A percentile compares a stretch with the other conserved stretches of the same genome.
These are phyloP conservation scores for Ciborinia camelliae DNA, from an alignment of 2,329 filamentous ascomycete genomes.

Conservation along the genomic window DNA sequence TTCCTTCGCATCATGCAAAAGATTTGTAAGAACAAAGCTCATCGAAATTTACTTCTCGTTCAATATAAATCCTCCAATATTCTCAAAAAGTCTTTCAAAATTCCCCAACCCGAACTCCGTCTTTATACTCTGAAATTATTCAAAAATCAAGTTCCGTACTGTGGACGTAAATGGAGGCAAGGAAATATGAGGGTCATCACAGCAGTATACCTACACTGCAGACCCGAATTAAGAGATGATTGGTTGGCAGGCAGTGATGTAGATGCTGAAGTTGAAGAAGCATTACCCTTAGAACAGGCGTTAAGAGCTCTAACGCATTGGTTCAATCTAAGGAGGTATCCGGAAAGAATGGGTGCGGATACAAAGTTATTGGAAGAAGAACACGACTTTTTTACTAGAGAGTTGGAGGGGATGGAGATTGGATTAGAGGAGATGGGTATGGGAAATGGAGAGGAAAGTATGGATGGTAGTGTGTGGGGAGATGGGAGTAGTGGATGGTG, in stretches of 20 bases:
- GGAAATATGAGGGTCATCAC: constrained; percentile 99
- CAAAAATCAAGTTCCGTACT: constrained; percentile 98
- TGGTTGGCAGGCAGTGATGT: constrained; percentile 91
- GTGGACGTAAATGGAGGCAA: constrained; percentile 96
- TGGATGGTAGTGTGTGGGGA: constrained; percentile 16
- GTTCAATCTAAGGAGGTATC: constrained; percentile 83
- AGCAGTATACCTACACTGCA: constrained; percentile 89
- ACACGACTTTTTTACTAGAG: constrained; percentile 74
- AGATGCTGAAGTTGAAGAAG: constrained; percentile 90
- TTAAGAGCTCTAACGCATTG: constrained; percentile 87
- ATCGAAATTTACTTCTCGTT: constrained; percentile 88
- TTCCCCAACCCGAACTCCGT: constrained; percentile 81
- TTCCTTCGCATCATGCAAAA: constrained; percentile 96
- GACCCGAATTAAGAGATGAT: constrained; percentile 89
- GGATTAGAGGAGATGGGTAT: constrained; percentile 31
- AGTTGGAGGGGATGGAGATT: constrained; percentile 68
- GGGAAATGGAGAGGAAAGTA: constrained; percentile 25
- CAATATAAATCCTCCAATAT: constrained; percentile 95
- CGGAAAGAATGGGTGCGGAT: constrained; percentile 65
- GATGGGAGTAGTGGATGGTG: constrained; percentile 7
- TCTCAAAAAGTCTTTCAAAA: constrained; percentile 84
- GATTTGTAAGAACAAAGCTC: constrained; percentile 91
- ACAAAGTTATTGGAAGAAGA: constrained; percentile 62
- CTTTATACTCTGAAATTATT: constrained; percentile 97
- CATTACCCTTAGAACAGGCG: constrained; percentile 86